phyloP scores from a whole-genome alignment of 805 yeast species.

The Saturnispora gosingensis region DNA sequence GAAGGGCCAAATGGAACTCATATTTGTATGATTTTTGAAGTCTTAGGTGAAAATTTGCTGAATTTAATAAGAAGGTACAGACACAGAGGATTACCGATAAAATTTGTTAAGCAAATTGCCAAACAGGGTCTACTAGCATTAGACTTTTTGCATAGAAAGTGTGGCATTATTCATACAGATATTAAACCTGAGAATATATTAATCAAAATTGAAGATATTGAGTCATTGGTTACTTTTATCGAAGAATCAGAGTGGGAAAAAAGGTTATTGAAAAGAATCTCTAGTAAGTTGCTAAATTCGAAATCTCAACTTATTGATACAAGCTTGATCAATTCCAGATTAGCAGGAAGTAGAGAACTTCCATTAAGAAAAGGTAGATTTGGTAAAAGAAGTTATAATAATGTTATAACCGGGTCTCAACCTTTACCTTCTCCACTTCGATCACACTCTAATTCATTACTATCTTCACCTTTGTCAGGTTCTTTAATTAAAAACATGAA shows the following conservation, averaged over 20 bases:
- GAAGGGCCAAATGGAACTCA: conserved; percentile 88
- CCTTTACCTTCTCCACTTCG: conserved; percentile 85
- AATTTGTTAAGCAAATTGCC: conserved; percentile 47
- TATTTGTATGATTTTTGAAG: conserved; percentile 96
- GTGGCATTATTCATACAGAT: conserved; percentile 69
- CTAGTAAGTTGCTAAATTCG: conserved; percentile 18
- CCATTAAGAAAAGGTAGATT: conserved; percentile 28
- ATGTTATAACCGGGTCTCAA: conserved; percentile 82
- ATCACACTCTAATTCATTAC: conserved; percentile 31
- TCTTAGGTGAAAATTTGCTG: conserved; percentile 84
- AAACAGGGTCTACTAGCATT: conserved; percentile 46
- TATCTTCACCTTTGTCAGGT: conserved; percentile 20
- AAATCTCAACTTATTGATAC: conserved; percentile 14
- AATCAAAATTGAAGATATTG: conserved; percentile 45
- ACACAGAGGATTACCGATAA: conserved; percentile 39
- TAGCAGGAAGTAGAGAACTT: conserved; percentile 15
- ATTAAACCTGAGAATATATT: conserved; percentile 66
- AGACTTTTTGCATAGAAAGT: conserved; percentile 49
- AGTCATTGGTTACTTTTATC: conserved; percentile 36
- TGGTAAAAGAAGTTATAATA: conserved; percentile 57
- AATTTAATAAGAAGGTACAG: conserved; percentile 73
- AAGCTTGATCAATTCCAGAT: conserved; percentile 6
- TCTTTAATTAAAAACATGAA: conserved; percentile 3
- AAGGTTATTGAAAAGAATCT: conserved; percentile 23
- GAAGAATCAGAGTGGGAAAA: conserved; percentile 33